phyloP scores from a whole-genome alignment of 1,284 basidiomycete species.

The Butyriboletus regius region DNA sequence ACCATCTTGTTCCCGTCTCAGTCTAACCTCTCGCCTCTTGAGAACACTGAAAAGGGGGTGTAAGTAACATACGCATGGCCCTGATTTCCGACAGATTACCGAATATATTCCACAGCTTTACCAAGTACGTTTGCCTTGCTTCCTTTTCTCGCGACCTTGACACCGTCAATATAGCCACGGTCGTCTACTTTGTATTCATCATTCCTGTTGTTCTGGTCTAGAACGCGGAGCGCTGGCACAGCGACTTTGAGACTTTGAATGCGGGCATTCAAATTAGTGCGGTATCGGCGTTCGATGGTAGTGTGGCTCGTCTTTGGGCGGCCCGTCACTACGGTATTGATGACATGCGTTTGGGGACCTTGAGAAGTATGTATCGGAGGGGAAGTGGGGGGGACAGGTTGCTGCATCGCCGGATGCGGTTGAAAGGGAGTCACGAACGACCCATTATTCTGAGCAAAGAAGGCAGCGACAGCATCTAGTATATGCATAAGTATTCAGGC shows the following conservation, averaged over 20 bases:
- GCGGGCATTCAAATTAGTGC: slow-evolving; percentile 84
- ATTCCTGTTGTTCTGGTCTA: slow-evolving; percentile 51
- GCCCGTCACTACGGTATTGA: slow-evolving; percentile 26
- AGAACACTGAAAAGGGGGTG: slow-evolving; percentile 44
- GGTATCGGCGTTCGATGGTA: slow-evolving; percentile 82
- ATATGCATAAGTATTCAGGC: not conserved
- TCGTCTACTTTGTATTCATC: slow-evolving; percentile 56
- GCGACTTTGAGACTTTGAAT: slow-evolving; percentile 76
- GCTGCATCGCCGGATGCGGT: slow-evolving; percentile 16
- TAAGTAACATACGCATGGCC: slow-evolving; percentile 1
- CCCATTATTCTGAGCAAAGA: slow-evolving; percentile 23
- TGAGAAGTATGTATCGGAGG: slow-evolving; percentile 30
- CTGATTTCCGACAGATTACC: slow-evolving; percentile 30
- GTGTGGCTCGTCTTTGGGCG: slow-evolving; percentile 84
- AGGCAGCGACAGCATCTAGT: slow-evolving; percentile 16
- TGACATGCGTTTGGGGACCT: slow-evolving; percentile 24
- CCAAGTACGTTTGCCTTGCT: slow-evolving; percentile 77
- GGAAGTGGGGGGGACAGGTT: slow-evolving; percentile 30
- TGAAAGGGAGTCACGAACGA: slow-evolving; percentile 29
- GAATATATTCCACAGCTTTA: slow-evolving; percentile 76
- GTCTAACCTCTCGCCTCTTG: slow-evolving; percentile 62
- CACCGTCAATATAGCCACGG: slow-evolving; percentile 71
- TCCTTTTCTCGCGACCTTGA: slow-evolving; percentile 75
- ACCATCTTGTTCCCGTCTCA: slow-evolving; percentile 67
- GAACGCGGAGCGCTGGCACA: slow-evolving; percentile 72